These are phyloP conservation scores for Scheffersomyces quercinus DNA, from an alignment of 1,139 yeast genomes.

Conservation along the genomic window DNA sequence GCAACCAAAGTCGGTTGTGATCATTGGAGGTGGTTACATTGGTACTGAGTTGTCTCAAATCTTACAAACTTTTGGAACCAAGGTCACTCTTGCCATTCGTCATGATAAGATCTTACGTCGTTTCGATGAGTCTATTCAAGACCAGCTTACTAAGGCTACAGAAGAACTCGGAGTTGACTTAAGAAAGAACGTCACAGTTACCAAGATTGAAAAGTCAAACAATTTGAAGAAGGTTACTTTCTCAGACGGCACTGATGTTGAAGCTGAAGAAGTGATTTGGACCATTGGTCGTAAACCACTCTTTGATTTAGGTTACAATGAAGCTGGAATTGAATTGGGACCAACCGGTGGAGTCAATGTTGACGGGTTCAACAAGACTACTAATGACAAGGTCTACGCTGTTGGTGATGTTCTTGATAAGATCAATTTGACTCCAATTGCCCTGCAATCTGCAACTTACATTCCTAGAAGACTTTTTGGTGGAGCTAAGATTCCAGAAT, in stretches of 20 bases:
- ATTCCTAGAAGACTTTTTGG: not conserved
- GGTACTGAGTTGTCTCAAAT: constrained; percentile 2
- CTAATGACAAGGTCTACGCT: constrained; percentile 2
- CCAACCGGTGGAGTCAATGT: not conserved
- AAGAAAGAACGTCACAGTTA: not conserved
- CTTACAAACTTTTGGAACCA: constrained; percentile 9
- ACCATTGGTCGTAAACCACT: constrained; percentile 2
- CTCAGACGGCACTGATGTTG: not conserved
- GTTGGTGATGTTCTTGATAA: constrained; percentile 2
- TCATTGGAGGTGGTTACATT: constrained; percentile 1
- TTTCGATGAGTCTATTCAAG: constrained; percentile 4
- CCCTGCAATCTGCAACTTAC: not conserved
- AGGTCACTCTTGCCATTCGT: constrained; percentile 9
- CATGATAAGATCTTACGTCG: constrained; percentile 11
- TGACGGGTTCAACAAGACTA: constrained; percentile 2
- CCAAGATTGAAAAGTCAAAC: not conserved
- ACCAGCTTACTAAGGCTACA: not conserved
- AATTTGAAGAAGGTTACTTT: not conserved
- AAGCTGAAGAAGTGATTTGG: constrained; percentile 2
- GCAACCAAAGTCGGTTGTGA: not conserved
- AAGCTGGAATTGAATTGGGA: constrained; percentile 1
- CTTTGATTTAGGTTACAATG: not conserved
- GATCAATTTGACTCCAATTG: not conserved
- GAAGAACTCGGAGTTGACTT: not conserved
- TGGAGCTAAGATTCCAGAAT: not conserved